A percentile compares a stretch with the other conserved stretches of the same genome.
Conservation (phyloP, 768 basidiomycete genomes). For the Leucosporidium scottii region DNA sequence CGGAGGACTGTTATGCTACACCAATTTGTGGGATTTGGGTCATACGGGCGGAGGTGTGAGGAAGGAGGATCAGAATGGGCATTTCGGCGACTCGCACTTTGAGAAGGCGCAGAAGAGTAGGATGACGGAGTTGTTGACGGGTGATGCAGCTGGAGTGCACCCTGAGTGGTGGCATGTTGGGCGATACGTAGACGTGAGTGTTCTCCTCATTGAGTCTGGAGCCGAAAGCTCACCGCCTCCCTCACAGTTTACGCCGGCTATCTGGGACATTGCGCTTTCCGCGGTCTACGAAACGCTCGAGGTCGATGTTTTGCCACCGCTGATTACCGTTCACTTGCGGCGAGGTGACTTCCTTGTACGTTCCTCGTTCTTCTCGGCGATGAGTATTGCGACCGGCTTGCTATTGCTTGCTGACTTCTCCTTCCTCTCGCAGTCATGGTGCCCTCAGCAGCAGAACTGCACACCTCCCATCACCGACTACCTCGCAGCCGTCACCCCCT, state of each 20-base stretch:
- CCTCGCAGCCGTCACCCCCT: background rate
- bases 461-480: conserved; percentile 15
- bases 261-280: conserved; percentile 19
- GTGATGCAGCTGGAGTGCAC: no score
- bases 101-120: background rate
- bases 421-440: conserved; percentile 12
- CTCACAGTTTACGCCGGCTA: background rate
- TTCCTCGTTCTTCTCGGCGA: no score
- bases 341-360: conserved; percentile 12
- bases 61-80: background rate
- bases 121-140: no score
- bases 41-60: background rate
- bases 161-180: conserved; percentile 16
- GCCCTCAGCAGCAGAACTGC: conserved; percentile 11
- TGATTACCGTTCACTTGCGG: conserved; percentile 19
- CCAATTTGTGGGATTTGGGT: background rate
- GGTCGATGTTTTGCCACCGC: conserved; percentile 7
- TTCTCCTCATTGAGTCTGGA: no score
- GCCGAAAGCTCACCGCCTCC: no score
- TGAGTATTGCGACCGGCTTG: no score
- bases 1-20: conserved; percentile 7
- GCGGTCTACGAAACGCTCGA: conserved; percentile 4
- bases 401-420: background rate
- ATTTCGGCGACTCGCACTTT: background rate
- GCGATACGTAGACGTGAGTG: conserved; percentile 4